A percentile compares a stretch with the other conserved stretches of the same genome.
Evolutionary conservation across 2,329 filamentous ascomycete genomes (phyloP).

Genomic region (Fusarium veterinarium): DNA sequence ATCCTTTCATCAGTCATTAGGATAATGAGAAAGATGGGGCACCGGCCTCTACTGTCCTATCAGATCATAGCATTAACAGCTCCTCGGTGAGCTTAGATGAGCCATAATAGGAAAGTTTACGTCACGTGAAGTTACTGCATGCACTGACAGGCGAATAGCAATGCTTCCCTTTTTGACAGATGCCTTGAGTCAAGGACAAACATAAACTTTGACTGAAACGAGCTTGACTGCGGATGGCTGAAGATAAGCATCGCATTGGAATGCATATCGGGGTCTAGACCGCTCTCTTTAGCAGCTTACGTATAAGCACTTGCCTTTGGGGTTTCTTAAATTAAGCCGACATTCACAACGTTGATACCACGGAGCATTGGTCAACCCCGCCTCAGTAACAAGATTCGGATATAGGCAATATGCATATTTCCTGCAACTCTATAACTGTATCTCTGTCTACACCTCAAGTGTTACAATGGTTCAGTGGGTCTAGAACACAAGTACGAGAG

Average conservation of each 20-base stretch:
- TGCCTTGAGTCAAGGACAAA: not conserved
- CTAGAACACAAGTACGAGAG: not conserved
- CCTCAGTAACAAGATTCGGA: constrained; percentile 1
- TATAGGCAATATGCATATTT: constrained; percentile 2
- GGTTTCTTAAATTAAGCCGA: constrained; percentile 2
- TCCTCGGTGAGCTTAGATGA: constrained; percentile 20
- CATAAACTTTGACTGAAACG: not conserved
- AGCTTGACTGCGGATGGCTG: not conserved
- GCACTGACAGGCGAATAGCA: not conserved
- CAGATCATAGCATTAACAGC: not conserved
- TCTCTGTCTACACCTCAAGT: not conserved
- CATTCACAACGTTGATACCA: not conserved
- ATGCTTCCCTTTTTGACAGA: not conserved
- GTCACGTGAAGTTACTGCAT: constrained; percentile 31
- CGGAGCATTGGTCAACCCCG: constrained; percentile 1
- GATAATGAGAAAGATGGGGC: constrained; percentile 1
- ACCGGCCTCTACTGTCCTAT: not conserved
- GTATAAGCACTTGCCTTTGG: constrained; percentile 14
- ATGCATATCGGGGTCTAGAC: not conserved
- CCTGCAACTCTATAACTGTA: not conserved
- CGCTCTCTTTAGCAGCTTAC: not conserved
- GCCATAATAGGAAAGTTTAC: constrained; percentile 29
- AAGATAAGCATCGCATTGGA: not conserved
- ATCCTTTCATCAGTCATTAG: constrained; percentile 18
- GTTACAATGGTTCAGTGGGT: constrained; percentile 7